Evolutionary conservation across 176 grass and related monocot species (phyloP).

Genomic region (Eragrostis nindensis): DNA sequence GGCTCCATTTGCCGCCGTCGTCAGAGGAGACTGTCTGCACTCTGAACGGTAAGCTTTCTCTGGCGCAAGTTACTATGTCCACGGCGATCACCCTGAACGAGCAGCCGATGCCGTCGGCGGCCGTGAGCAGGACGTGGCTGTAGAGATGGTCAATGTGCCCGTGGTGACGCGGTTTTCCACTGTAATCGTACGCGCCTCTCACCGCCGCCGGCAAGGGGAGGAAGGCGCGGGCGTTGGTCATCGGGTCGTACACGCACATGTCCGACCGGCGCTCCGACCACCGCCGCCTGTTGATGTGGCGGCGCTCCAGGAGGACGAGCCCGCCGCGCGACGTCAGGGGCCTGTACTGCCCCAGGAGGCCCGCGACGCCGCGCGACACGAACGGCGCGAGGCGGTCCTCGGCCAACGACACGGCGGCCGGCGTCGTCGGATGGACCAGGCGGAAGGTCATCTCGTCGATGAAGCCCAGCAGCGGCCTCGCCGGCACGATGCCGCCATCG

Average conservation of each 20-base stretch:
- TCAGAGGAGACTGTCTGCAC: not conserved
- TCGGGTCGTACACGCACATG: too few relatives aligned
- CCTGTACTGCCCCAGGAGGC: too few relatives aligned
- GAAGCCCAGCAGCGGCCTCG: too few relatives aligned
- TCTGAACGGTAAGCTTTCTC: not conserved
- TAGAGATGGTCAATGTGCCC: not conserved
- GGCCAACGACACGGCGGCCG: too few relatives aligned
- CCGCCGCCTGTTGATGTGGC: not conserved
- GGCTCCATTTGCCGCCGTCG: not conserved
- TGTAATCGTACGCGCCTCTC: not conserved
- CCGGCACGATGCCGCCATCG: too few relatives aligned
- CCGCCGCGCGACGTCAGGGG: too few relatives aligned
- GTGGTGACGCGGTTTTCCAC: too few relatives aligned
- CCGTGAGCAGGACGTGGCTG: not conserved
- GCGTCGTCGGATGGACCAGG: too few relatives aligned
- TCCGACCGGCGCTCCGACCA: not conserved
- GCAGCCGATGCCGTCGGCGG: conserved; percentile 4
- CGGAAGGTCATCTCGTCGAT: too few relatives aligned
- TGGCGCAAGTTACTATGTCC: not conserved
- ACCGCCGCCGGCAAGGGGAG: not conserved
- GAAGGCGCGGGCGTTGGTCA: not conserved
- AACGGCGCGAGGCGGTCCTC: too few relatives aligned
- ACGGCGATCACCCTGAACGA: not conserved
- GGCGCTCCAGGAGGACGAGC: not conserved
- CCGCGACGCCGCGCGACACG: too few relatives aligned